phyloP scores from a whole-genome alignment of 2,329 filamentous ascomycete genomes.

The Sporothrix pseudoabietina region DNA sequence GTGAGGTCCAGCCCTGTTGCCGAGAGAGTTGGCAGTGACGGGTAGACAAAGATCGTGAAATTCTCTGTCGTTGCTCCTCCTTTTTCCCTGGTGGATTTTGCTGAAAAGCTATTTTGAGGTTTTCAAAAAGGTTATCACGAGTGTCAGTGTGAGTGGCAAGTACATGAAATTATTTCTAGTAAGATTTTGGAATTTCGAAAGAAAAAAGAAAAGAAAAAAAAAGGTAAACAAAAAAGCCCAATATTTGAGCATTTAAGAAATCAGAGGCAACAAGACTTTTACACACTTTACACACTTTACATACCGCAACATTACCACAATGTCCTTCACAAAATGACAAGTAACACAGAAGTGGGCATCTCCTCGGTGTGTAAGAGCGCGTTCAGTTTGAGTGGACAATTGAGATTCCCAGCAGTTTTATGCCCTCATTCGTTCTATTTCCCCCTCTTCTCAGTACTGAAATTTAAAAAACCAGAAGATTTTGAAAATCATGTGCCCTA shows the following conservation, averaged over 20 bases:
- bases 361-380: conserved; percentile 2
- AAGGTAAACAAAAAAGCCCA: neutral
- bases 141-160: neutral
- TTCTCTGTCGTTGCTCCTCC: neutral
- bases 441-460: too few species aligned
- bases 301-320: neutral
- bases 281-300: too few species aligned
- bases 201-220: neutral
- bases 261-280: too few species aligned
- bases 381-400: neutral
- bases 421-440: neutral
- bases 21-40: neutral
- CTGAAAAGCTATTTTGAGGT: neutral
- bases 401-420: neutral
- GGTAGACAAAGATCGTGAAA: neutral
- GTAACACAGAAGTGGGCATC: neutral
- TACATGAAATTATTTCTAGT: neutral
- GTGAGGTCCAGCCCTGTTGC: neutral
- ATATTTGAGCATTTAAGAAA: neutral
- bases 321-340: too few species aligned
- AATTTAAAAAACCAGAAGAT: neutral
- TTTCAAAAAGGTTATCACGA: neutral
- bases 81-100: neutral
- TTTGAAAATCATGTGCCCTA: neutral
- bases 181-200: too few species aligned